Percentiles rank a stretch among this genome's conserved stretches.
These are phyloP conservation scores for Epichloe sp. DNA, from an alignment of 2,329 filamentous ascomycete species.

Conservation along the genomic window DNA sequence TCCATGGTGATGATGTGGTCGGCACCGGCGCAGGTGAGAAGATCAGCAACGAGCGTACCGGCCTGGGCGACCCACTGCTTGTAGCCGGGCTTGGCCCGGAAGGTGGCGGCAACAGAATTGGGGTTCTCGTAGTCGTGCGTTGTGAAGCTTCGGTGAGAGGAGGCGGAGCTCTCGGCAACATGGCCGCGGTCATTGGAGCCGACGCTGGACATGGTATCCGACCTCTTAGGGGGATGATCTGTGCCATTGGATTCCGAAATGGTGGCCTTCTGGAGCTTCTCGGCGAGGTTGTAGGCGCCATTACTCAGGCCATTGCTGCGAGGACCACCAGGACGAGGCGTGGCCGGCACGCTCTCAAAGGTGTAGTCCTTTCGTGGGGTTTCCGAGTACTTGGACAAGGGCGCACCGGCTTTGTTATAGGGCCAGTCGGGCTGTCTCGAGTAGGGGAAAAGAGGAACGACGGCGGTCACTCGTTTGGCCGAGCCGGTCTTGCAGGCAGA, in stretches of 20 bases:
- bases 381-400: constrained; percentile 56
- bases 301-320: constrained; percentile 52
- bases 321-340: constrained; percentile 60
- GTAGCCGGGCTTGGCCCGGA: constrained; percentile 80
- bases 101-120: constrained; percentile 35
- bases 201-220: constrained; percentile 22
- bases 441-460: constrained; percentile 92
- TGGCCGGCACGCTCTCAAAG: constrained; percentile 84
- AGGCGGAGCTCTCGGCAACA: constrained; percentile 24
- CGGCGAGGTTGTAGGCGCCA: constrained; percentile 56
- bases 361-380: constrained; percentile 53
- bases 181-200: constrained; percentile 23
- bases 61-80: constrained; percentile 98
- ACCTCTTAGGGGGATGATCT: constrained; percentile 23
- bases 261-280: constrained; percentile 56
- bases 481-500: constrained; percentile 95
- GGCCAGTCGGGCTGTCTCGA: constrained; percentile 91
- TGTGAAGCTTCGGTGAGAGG: constrained; percentile 38
- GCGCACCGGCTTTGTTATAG: constrained; percentile 90
- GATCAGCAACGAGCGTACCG: constrained; percentile 84
- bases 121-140: constrained; percentile 54
- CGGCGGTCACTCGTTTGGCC: constrained; percentile 82
- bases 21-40: constrained; percentile 87
- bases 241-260: constrained; percentile 27
- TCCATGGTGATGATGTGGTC: constrained; percentile 99